phyloP scores from a whole-genome alignment of 2,329 filamentous ascomycete genomes.

The Colletotrichum sp. region DNA sequence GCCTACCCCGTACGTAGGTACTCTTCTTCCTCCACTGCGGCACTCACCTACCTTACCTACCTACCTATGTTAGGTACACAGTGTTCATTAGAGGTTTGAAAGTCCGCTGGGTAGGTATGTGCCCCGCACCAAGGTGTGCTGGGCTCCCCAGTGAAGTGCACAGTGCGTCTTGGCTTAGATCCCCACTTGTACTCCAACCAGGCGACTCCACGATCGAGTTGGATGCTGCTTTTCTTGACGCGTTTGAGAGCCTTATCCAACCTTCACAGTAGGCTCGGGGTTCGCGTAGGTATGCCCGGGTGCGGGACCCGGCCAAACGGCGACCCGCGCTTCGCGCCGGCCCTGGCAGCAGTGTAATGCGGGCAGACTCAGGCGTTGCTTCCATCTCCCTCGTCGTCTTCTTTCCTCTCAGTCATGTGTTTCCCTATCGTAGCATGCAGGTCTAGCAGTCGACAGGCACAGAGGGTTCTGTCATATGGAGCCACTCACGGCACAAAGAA shows the following conservation, averaged over 20 bases:
- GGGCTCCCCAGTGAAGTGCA: too few relatives aligned
- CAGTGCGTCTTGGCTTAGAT: neutral
- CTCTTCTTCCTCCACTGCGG: neutral
- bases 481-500: neutral
- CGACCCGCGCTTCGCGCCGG: neutral
- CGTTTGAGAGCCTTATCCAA: neutral
- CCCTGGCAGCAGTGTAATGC: neutral
- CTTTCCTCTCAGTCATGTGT: neutral
- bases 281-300: neutral
- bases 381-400: neutral
- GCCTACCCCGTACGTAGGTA: neutral
- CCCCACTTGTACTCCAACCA: neutral
- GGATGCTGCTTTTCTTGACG: neutral
- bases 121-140: neutral
- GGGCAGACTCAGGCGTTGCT: neutral
- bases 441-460: neutral
- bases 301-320: neutral
- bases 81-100: too few relatives aligned
- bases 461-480: neutral
- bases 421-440: neutral
- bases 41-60: neutral
- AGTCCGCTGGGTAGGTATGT: neutral
- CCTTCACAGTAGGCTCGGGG: neutral
- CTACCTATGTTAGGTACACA: too few relatives aligned
- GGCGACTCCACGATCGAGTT: neutral